Evolutionary conservation across 192 early-diverging fungal genomes (phyloP).

Genomic region (Entrophospora sp.): DNA sequence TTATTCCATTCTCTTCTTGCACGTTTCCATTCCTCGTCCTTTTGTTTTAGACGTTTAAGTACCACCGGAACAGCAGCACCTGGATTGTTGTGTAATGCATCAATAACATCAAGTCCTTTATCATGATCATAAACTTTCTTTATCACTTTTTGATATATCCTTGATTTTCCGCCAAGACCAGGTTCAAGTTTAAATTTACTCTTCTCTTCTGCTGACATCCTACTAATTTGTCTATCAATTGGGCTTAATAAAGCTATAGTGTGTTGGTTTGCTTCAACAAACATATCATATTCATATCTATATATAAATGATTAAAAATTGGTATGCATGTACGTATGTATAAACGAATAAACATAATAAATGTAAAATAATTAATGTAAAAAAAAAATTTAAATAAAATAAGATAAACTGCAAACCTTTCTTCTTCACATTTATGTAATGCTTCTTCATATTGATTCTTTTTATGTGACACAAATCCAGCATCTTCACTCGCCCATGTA

Average conservation of each 20-base stretch:
- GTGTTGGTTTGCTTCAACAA: conserved; percentile 89
- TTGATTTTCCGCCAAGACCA: conserved; percentile 76
- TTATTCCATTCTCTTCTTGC: conserved; percentile 90
- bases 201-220: conserved; percentile 74
- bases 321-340: too few species aligned
- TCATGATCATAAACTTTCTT: conserved; percentile 91
- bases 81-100: conserved; percentile 86
- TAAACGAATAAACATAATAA: background rate
- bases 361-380: background rate
- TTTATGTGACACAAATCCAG: conserved; percentile 81
- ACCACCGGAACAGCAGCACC: conserved; percentile 88
- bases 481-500: conserved; percentile 84
- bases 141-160: conserved; percentile 86
- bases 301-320: background rate
- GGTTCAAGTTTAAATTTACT: conserved; percentile 59
- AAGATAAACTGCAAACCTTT: too few species aligned
- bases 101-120: conserved; percentile 81
- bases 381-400: background rate
- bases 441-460: conserved; percentile 91
- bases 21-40: conserved; percentile 97
- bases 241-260: conserved; percentile 87
- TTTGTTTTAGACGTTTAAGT: conserved; percentile 90
- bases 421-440: conserved; percentile 94
- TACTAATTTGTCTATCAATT: conserved; percentile 71
- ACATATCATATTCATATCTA: conserved; percentile 89